Conservation (phyloP, 805 yeast species). For the Candida wancherniae region DNA sequence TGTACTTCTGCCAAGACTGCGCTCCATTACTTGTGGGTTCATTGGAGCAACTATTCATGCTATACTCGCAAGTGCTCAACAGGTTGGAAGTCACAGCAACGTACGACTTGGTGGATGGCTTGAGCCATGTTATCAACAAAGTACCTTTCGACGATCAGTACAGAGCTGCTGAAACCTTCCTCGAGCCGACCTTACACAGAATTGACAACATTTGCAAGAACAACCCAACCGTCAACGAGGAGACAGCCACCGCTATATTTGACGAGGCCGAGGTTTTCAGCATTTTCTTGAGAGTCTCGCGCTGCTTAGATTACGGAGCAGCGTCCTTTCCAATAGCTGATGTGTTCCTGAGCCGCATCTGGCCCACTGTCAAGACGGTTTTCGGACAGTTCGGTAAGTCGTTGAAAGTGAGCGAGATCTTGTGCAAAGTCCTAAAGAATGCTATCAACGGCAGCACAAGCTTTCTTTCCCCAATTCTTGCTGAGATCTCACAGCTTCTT, state of each 20-base stretch:
- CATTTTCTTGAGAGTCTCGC: conserved; percentile 53
- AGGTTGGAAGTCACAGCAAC: conserved; percentile 62
- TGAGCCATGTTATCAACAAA: conserved; percentile 73
- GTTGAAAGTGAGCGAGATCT: conserved; percentile 66
- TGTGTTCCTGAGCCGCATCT: conserved; percentile 47
- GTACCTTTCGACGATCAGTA: conserved; percentile 51
- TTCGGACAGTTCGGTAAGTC: conserved; percentile 55
- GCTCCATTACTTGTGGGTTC: conserved; percentile 57
- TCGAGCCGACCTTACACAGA: conserved; percentile 57
- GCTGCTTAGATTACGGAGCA: conserved; percentile 38
- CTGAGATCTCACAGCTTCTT: conserved; percentile 60
- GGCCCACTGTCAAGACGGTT: conserved; percentile 53
- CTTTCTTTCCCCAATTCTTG: conserved; percentile 54
- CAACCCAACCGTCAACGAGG: conserved; percentile 16
- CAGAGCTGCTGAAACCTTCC: conserved; percentile 55
- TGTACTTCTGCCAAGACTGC: conserved; percentile 94
- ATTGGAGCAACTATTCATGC: conserved; percentile 68
- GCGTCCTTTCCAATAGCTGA: conserved; percentile 48
- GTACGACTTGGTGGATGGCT: conserved; percentile 82
- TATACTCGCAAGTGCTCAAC: conserved; percentile 54
- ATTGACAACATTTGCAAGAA: conserved; percentile 26
- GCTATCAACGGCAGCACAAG: conserved; percentile 59
- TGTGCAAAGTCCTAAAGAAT: conserved; percentile 61
- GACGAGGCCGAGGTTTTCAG: conserved; percentile 70
- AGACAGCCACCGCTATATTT: conserved; percentile 37